phyloP scores from a whole-genome alignment of 495 filamentous ascomycete genomes.

The Penicillium samsonianum region DNA sequence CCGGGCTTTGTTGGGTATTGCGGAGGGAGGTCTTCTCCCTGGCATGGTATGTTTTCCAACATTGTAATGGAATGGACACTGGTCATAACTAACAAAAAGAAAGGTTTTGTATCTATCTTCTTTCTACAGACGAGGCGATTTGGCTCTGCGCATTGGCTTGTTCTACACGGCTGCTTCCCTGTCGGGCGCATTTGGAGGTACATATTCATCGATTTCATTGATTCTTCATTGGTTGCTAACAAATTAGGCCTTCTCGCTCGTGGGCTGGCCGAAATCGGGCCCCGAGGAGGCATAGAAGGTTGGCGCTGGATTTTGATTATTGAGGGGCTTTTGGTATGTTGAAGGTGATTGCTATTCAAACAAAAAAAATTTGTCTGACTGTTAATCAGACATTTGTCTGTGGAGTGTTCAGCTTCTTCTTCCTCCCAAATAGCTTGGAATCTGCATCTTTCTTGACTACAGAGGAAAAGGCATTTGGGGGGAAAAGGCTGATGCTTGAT shows the following conservation, averaged over 20 bases:
- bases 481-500: slow-evolving; percentile 40
- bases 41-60: slow-evolving; percentile 56
- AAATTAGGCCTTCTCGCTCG: slow-evolving; percentile 62
- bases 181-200: slow-evolving; percentile 69
- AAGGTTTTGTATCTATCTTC: slow-evolving; percentile 68
- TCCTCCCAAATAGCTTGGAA: slow-evolving; percentile 56
- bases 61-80: not conserved
- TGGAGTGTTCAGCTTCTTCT: slow-evolving; percentile 52
- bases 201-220: slow-evolving; percentile 11
- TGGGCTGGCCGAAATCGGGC: slow-evolving; percentile 65
- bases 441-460: slow-evolving; percentile 52
- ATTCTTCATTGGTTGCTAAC: not conserved
- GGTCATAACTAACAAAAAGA: not conserved
- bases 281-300: slow-evolving; percentile 47
- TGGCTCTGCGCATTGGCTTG: slow-evolving; percentile 68
- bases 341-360: not conserved
- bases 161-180: slow-evolving; percentile 75
- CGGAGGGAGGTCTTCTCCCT: slow-evolving; percentile 65
- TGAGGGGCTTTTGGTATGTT: slow-evolving; percentile 56
- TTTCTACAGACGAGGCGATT: slow-evolving; percentile 70
- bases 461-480: slow-evolving; percentile 50
- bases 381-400: slow-evolving; percentile 49
- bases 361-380: not conserved
- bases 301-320: slow-evolving; percentile 70
- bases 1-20: slow-evolving; percentile 61